Evolutionary conservation across 2,329 filamentous ascomycete genomes (phyloP).

Genomic region (Aspergillus amoenus): DNA sequence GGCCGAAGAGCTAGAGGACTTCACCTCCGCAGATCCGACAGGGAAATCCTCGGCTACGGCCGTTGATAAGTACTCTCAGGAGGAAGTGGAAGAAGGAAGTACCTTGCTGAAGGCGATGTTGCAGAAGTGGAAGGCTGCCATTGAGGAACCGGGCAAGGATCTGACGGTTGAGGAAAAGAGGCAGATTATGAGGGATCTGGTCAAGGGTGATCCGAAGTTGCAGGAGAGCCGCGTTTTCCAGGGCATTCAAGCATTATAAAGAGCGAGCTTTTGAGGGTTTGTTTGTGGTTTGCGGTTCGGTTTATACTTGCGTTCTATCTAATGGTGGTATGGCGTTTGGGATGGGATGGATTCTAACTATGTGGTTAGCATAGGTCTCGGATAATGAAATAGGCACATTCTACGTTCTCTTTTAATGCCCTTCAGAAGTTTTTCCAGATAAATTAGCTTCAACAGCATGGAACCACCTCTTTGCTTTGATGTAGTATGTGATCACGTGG

Average conservation of each 20-base stretch:
- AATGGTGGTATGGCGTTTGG: not conserved
- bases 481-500: conserved; percentile 10
- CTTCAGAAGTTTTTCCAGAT: not conserved
- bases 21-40: conserved; percentile 51
- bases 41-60: conserved; percentile 40
- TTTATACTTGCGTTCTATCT: not conserved
- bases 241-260: conserved; percentile 46
- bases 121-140: conserved; percentile 75
- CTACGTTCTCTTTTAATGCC: not conserved
- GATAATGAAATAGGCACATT: not conserved
- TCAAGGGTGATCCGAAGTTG: conserved; percentile 68
- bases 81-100: conserved; percentile 88
- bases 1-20: conserved; percentile 96
- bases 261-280: not conserved
- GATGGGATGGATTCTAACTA: not conserved
- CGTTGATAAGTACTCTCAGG: conserved; percentile 63
- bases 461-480: not conserved
- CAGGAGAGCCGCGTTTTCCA: conserved; percentile 56
- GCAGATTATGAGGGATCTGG: conserved; percentile 73
- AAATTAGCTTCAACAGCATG: not conserved
- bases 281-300: not conserved
- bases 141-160: conserved; percentile 61
- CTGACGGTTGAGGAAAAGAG: conserved; percentile 76
- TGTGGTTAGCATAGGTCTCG: not conserved
- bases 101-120: conserved; percentile 80